Percentiles rank a stretch among this genome's conserved stretches.
These are phyloP conservation scores for Yamadazyma dendronema DNA, from an alignment of 1,139 yeast genomes.

Conservation along the genomic window DNA sequence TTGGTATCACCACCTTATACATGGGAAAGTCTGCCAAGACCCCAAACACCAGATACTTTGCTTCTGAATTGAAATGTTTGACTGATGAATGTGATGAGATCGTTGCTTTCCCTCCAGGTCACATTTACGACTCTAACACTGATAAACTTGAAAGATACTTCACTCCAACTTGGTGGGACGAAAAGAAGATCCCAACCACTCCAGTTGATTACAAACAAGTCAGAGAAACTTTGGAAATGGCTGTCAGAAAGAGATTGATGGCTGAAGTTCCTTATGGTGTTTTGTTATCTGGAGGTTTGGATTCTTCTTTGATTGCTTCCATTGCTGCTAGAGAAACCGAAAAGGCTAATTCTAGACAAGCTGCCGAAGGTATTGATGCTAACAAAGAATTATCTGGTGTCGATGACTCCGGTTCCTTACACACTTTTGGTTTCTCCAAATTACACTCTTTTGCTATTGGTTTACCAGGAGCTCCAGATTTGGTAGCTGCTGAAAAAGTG, in stretches of 20 bases:
- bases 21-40: constrained; percentile 77
- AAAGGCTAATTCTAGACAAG: constrained; percentile 71
- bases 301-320: constrained; percentile 92
- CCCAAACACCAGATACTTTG: constrained; percentile 81
- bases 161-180: constrained; percentile 95
- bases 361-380: constrained; percentile 49
- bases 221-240: constrained; percentile 82
- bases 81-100: constrained; percentile 93
- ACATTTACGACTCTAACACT: constrained; percentile 87
- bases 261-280: constrained; percentile 99
- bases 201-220: constrained; percentile 70
- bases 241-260: constrained; percentile 98
- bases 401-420: constrained; percentile 81
- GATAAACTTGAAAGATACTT: constrained; percentile 84
- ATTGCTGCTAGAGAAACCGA: constrained; percentile 96
- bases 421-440: constrained; percentile 76
- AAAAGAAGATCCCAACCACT: constrained; percentile 62
- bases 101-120: constrained; percentile 97
- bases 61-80: constrained; percentile 91
- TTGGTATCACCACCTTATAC: constrained; percentile 94
- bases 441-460: constrained; percentile 97
- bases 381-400: constrained; percentile 81
- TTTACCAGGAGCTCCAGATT: constrained; percentile 96
- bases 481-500: constrained; percentile 93
- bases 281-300: constrained; percentile 92